Base-by-base conservation (phyloP, 108 stramenopile genomes). In the Schizochytrium sp. region DNA sequence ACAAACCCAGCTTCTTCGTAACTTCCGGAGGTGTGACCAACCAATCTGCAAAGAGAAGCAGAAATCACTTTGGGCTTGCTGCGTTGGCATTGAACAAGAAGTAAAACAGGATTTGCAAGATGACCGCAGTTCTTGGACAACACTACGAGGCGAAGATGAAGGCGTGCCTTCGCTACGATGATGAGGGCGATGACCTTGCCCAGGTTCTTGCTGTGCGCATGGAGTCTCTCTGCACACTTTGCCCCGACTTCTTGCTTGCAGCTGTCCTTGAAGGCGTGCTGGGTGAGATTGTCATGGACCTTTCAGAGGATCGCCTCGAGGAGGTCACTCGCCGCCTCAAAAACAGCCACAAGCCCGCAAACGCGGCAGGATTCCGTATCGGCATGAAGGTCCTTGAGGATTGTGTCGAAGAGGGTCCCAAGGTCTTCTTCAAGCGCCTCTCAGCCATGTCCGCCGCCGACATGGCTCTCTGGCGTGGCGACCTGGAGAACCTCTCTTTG, bases 181-280 rank as follows among this genome's bases (percentile, higher is more conserved):
- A 83, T 53, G 76, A 83, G 53, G 5, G 76, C 47, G 76, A 46
- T 47, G 50, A 83, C 50, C 76, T 83, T 5, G 76, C 76, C 76
- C 10, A 56, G 15, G 45, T 5, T 8, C n/a, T 83, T 8, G 76
- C 47, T 47, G 1, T n/a, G 45, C 47, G 76, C 5, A 47, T 83
- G 4, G 76, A 83, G 76, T 49, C 76, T n/a, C 47, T 83, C 2
- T 83, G 76, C 76, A 38, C 76, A 50, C 5, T 40, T n/a, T 83
- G 76, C 76, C 76, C 76, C 28, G 76, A 83, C 28, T 83, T 83
- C 2, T 40, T 83, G 45, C 50, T 83, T 50, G 50, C 76, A 28
- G 53, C 76, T 83, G 76, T 83, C 53, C 76, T 83, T 83, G 76
- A 83, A 83, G 76, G 76, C 76, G 53, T 83, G 76, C 53, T 83